Evolutionary conservation across 192 early-diverging fungal genomes (phyloP).

Genomic region (Powellomyces hirtus): DNA sequence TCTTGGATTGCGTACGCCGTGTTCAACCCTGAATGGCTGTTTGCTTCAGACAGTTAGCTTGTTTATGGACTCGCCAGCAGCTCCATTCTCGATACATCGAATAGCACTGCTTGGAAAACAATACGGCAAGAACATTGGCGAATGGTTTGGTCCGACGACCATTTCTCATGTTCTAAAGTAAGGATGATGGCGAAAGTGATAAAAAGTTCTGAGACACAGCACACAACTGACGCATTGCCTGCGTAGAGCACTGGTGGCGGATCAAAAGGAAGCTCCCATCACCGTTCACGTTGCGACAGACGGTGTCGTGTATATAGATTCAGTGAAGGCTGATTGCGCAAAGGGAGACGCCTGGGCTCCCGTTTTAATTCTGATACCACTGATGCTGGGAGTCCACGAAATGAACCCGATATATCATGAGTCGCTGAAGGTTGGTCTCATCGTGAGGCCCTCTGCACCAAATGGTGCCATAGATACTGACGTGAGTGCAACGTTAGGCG

Average conservation of each 20-base stretch:
- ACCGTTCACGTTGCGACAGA: slow-evolving; percentile 78
- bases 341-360: slow-evolving; percentile 25
- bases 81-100: slow-evolving; percentile 88
- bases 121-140: slow-evolving; percentile 86
- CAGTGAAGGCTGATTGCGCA: slow-evolving; percentile 55
- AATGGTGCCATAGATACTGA: background rate
- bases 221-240: background rate
- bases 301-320: slow-evolving; percentile 75
- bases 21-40: too few species aligned
- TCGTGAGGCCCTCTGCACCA: background rate
- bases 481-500: slow-evolving; percentile 35
- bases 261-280: slow-evolving; percentile 57
- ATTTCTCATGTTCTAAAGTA: slow-evolving; percentile 80
- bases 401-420: slow-evolving; percentile 85
- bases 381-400: slow-evolving; percentile 86
- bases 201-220: background rate
- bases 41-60: slow-evolving; percentile 69
- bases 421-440: slow-evolving; percentile 53
- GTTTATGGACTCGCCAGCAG: slow-evolving; percentile 74
- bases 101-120: slow-evolving; percentile 79
- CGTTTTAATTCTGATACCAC: slow-evolving; percentile 78
- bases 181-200: slow-evolving; percentile 2
- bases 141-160: slow-evolving; percentile 96
- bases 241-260: slow-evolving; percentile 57
- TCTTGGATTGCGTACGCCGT: too few species aligned